Percentiles rank a stretch among this genome's conserved stretches.
phyloP scores from a whole-genome alignment of 2,329 filamentous ascomycete species.

The Colletotrichum tropicale region DNA sequence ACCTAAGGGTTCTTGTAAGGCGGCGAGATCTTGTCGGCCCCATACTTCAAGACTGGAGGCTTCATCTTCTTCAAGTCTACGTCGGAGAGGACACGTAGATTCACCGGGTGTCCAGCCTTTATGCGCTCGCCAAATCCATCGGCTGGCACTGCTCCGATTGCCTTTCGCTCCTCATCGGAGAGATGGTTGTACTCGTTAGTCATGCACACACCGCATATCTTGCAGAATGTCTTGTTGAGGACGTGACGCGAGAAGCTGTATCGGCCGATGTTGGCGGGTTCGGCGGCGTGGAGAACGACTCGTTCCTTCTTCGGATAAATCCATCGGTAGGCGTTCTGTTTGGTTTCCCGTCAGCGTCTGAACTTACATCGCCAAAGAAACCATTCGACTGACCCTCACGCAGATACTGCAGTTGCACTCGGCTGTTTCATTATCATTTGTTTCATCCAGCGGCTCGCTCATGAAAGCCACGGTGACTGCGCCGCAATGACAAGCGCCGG shows the following conservation, averaged over 20 bases:
- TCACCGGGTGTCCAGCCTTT: constrained; percentile 34
- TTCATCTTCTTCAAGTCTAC: constrained; percentile 37
- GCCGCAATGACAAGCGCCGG: constrained; percentile 59
- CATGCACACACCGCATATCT: constrained; percentile 48
- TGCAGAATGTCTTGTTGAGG: constrained; percentile 50
- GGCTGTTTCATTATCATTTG: constrained; percentile 28
- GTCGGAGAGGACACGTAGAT: constrained; percentile 41
- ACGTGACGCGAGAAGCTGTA: constrained; percentile 42
- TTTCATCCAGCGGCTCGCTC: constrained; percentile 44
- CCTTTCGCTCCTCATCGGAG: constrained; percentile 38
- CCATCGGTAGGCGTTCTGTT: constrained; percentile 48
- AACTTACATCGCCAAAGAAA: too few relatives aligned
- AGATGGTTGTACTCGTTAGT: constrained; percentile 32
- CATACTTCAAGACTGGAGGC: constrained; percentile 24
- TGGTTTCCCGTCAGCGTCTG: not conserved
- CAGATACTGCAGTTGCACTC: constrained; percentile 60
- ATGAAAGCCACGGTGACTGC: constrained; percentile 47
- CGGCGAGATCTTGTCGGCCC: constrained; percentile 29
- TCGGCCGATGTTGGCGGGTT: constrained; percentile 36
- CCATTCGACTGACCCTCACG: constrained; percentile 31
- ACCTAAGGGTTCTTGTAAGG: constrained; percentile 44
- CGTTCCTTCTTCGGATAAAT: constrained; percentile 43
- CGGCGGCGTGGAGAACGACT: constrained; percentile 40
- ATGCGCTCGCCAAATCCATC: not conserved
- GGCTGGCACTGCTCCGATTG: constrained; percentile 23